Base-by-base conservation (phyloP, 768 basidiomycete genomes). In the Lactarius deliciosus region DNA sequence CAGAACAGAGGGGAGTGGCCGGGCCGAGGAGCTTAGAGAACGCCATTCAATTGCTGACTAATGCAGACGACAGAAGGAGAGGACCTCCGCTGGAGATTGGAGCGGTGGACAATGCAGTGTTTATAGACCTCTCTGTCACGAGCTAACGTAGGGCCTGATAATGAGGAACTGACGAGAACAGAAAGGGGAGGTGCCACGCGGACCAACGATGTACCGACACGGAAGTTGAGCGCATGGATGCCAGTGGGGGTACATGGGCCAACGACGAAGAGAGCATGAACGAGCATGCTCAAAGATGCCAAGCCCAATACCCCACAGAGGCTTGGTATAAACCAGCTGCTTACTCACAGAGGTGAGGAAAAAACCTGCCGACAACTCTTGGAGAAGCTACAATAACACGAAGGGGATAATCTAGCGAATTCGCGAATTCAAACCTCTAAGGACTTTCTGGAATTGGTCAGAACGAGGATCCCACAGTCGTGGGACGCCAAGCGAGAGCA, bases 1-100 rank as follows among this genome's bases (percentile, higher is more conserved):
- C n/a, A 69, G n/a, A 38, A 73, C 68, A 22, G 70, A 72, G 36
- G 68, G 61, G 64, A n/a, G n/a, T n/a, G n/a, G n/a, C n/a, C n/a
- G n/a, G n/a, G n/a, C n/a, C n/a, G n/a, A 72, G 63, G 56, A 73
- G 70, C 64, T 65, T 68, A 28, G 34, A 38, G 30, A 70, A 71
- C 68, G 70, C n/a, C n/a, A 61, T 60, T 71, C 66, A 64, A 67
- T 72, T 53, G 25, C n/a, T 15, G 16, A 20, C 3, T 20, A 25
- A 40, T 36, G 57, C n/a, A 4, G 13, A 34, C n/a, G n/a, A n/a
- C n/a, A 16, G 54, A 32, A 38, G 13, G 57, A 25, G 36, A 22
- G 11, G 36, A 38, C 36, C 57, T 38, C 36, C 36, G 20, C 32
- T 38, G 57, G 40, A 38, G n/a, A 58, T 16, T 11, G 32, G 22